Conservation (phyloP, 768 basidiomycete genomes). For the Suillus bovinus region DNA sequence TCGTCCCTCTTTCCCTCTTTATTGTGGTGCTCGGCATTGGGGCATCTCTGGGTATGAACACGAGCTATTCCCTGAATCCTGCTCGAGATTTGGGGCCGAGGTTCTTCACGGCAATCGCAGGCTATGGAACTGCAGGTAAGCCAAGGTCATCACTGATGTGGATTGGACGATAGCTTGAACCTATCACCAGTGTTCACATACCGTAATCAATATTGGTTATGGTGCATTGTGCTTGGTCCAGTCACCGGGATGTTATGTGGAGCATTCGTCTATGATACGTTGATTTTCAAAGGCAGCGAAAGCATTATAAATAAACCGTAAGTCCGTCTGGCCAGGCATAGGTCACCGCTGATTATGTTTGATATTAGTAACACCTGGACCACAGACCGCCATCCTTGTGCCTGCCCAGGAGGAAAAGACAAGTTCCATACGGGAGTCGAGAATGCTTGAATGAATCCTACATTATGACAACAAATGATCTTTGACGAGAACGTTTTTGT, state of each 20-base stretch:
- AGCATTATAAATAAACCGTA: constrained; percentile 56
- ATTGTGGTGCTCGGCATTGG: constrained; percentile 60
- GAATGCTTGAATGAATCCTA: background rate
- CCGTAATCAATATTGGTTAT: constrained; percentile 69
- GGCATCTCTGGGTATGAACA: constrained; percentile 60
- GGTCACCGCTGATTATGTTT: constrained; percentile 1
- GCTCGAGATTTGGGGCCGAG: constrained; percentile 75
- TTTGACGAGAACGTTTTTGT: background rate
- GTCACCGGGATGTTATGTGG: constrained; percentile 60
- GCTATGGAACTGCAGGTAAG: constrained; percentile 56
- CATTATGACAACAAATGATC: background rate
- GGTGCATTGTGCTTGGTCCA: constrained; percentile 63
- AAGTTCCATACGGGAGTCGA: constrained; percentile 4
- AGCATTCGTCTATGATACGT: constrained; percentile 55
- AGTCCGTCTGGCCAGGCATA: constrained; percentile 4
- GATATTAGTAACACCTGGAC: constrained; percentile 1
- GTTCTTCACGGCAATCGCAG: constrained; percentile 68
- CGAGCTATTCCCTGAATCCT: constrained; percentile 67
- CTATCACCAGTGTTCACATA: constrained; percentile 22
- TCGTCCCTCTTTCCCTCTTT: constrained; percentile 58
- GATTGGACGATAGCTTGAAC: constrained; percentile 1
- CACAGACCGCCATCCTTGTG: background rate
- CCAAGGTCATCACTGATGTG: constrained; percentile 10
- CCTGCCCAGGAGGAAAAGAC: background rate
- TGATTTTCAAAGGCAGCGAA: constrained; percentile 58